Conservation (phyloP, 176 grass and related monocot genomes). For the Chrysopogon serrulatus region DNA sequence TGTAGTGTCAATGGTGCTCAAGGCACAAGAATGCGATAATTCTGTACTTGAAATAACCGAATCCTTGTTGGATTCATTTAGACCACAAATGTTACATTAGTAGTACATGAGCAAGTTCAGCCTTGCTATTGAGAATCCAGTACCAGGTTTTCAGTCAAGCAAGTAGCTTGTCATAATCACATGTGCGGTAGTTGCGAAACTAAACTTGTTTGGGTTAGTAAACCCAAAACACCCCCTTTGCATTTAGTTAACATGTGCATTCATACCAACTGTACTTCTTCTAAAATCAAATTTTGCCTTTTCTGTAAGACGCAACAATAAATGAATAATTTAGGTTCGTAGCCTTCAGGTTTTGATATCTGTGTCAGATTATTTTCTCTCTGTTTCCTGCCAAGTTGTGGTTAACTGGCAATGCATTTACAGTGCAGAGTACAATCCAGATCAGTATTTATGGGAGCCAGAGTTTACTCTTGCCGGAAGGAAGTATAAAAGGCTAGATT, state of each 20-base stretch:
- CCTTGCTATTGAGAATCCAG: neutral
- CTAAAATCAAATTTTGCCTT: neutral
- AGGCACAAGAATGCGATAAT: neutral
- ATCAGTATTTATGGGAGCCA: constrained; percentile 97
- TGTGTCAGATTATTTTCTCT: neutral
- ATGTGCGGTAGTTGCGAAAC: neutral
- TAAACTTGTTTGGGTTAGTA: neutral
- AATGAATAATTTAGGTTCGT: neutral
- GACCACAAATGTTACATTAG: neutral
- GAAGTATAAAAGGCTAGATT: constrained; percentile 93
- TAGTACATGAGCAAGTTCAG: neutral
- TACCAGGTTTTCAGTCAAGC: neutral
- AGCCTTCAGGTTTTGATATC: neutral
- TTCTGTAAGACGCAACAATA: neutral
- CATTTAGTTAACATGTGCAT: constrained; percentile 8
- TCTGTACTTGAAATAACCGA: neutral
- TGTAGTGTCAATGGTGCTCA: neutral
- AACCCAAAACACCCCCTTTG: neutral
- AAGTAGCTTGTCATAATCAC: neutral
- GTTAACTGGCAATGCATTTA: constrained; percentile 28
- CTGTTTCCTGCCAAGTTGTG: neutral
- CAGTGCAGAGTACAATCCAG: constrained; percentile 98
- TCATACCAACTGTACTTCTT: constrained; percentile 11
- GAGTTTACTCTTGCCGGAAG: constrained; percentile 92
- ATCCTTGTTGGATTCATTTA: neutral